Conservation (phyloP, 2,329 filamentous ascomycete species). For the Ophiostoma perfectum region DNA sequence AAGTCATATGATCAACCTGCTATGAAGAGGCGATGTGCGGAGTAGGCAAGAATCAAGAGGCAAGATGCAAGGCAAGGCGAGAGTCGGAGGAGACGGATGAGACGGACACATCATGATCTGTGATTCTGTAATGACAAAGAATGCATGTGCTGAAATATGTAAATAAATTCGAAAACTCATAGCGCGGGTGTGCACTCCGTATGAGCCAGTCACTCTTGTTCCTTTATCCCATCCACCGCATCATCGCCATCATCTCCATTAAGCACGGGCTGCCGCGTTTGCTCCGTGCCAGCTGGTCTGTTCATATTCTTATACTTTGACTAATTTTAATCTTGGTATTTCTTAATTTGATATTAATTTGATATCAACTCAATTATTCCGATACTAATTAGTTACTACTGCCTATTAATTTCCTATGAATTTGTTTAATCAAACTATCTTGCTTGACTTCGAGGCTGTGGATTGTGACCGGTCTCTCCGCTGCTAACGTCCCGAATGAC, state of each 20-base stretch:
- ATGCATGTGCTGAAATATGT: too few species aligned
- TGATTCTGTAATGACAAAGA: too few species aligned
- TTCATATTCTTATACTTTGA: too few species aligned
- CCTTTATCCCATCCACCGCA: not conserved
- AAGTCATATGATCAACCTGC: not conserved
- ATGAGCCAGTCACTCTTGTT: too few species aligned
- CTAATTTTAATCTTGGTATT: too few species aligned
- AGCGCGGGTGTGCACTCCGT: too few species aligned
- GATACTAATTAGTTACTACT: not conserved
- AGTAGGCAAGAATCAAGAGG: not conserved
- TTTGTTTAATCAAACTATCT: not conserved
- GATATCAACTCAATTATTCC: not conserved
- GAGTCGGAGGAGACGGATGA: too few species aligned
- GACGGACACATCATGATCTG: too few species aligned
- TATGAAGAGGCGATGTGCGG: not conserved
- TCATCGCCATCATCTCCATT: not conserved
- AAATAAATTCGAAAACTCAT: too few species aligned
- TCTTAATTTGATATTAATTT: not conserved
- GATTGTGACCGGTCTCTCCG: slow-evolving; percentile 12
- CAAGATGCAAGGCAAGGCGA: not conserved
- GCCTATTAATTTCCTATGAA: not conserved
- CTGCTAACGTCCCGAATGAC: not conserved
- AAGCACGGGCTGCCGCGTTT: slow-evolving; percentile 8
- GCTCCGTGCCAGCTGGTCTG: not conserved
- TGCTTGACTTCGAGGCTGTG: slow-evolving; percentile 12